A percentile compares a stretch with the other conserved stretches of the same genome.
These are phyloP conservation scores for Amaranthus palmeri DNA, from an alignment of 148 eudicot genomes.

Conservation along the genomic window DNA sequence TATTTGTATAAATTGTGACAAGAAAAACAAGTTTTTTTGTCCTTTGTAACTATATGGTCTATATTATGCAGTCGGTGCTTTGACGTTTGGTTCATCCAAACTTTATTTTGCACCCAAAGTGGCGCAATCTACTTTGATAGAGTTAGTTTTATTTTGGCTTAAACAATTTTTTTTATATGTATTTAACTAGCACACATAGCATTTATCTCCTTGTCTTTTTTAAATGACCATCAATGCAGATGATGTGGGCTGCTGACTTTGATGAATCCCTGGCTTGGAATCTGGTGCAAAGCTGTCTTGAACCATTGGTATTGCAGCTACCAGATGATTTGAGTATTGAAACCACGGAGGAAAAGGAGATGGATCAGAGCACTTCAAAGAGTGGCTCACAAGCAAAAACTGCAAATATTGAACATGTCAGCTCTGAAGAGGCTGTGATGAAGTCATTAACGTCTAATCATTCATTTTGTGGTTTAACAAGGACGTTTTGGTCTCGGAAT, in stretches of 20 bases:
- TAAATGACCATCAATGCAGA: constrained; percentile 42
- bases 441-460: constrained; percentile 41
- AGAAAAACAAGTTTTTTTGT: not conserved
- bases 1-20: not conserved
- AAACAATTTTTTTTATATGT: not conserved
- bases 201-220: constrained; percentile 16
- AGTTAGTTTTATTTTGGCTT: not conserved
- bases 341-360: constrained; percentile 49
- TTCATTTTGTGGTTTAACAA: constrained; percentile 90
- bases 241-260: constrained; percentile 99
- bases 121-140: not conserved
- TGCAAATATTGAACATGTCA: constrained; percentile 38
- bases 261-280: constrained; percentile 62
- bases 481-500: constrained; percentile 74
- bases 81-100: not conserved
- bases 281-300: constrained; percentile 66
- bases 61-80: not conserved
- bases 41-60: not conserved
- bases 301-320: constrained; percentile 62
- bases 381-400: constrained; percentile 38
- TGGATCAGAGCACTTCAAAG: constrained; percentile 36
- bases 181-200: not conserved
- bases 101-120: not conserved
- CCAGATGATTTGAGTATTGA: constrained; percentile 46
- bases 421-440: constrained; percentile 48